Evolutionary conservation across 2,329 filamentous ascomycete genomes (phyloP), one percentile per base, ranked within the genome.

Genomic region (Fusarium fujikuroi): DNA sequence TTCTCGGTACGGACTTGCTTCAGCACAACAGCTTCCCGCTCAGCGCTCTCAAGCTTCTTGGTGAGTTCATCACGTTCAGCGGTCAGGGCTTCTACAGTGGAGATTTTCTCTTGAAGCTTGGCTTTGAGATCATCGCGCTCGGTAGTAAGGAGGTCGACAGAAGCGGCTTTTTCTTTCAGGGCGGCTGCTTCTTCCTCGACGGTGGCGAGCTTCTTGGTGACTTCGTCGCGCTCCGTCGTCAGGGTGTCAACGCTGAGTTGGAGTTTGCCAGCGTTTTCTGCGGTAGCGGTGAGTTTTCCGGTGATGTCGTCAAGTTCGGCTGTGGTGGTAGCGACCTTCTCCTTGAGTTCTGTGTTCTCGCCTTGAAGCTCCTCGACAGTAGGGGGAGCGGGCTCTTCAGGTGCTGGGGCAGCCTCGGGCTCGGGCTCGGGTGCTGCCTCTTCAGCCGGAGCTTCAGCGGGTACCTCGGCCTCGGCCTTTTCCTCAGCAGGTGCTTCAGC

Each of bases 1-100:
- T 78, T 78, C 66, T 78, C 76, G 9, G 70, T 69, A 9, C 75
- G 72, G 5, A 78, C 54, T 9, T 69, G 62, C 5, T 74, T 63
- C 4, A 77, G 44, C 23, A 76, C 68, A 2, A 76, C 73, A 6
- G 73, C 72, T 21, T 77, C 75, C 7, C 66, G 50, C 63, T 76
- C 73, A 2, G 77, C 77, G 0, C 49, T 54, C 21, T 74, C 77
- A 2, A 76, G 75, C 64, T 70, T 75, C 62, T 74, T 73, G 32
- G 57, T 60, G 2, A 76, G 65, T 36, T 76, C 62, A 16, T 76
- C 74, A 0, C 66, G 56, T 32, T 76, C 74, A 0, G 69, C 57
- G 1, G 72, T 66, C 1, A 76, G 57, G 2, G 64, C 60, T 1
- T 74, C 69, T 2, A 75, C 50, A 9, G 30, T 68, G 19, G 69